Evolutionary conservation across 2,329 filamentous ascomycete genomes (phyloP).

Genomic region (Talaromyces amestolkiae): DNA sequence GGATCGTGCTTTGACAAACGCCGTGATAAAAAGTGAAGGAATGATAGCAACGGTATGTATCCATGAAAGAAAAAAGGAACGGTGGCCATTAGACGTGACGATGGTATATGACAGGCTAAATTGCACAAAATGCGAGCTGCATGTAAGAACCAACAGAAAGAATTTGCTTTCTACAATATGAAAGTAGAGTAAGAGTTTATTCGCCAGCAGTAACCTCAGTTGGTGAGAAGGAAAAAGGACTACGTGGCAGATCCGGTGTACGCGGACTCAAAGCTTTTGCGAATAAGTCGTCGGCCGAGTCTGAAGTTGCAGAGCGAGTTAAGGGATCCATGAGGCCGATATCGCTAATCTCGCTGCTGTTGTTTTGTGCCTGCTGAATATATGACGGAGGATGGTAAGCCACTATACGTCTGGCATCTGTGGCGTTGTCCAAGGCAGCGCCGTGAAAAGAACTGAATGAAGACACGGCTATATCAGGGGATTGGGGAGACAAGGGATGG

Average conservation of each 20-base stretch:
- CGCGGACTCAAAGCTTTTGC: constrained; percentile 82
- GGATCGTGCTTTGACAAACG: too few species aligned
- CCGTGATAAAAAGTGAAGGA: too few species aligned
- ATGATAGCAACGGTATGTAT: too few species aligned
- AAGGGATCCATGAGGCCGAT: constrained; percentile 35
- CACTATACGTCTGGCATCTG: constrained; percentile 27
- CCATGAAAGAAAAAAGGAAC: too few species aligned
- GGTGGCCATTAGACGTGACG: neutral
- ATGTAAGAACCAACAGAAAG: too few species aligned
- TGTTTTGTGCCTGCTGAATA: constrained; percentile 40
- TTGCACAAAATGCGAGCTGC: too few species aligned
- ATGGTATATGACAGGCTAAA: neutral
- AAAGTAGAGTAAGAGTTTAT: neutral
- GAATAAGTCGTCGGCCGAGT: constrained; percentile 78
- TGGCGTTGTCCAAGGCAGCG: constrained; percentile 22
- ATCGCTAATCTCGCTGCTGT: constrained; percentile 22
- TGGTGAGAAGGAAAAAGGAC: constrained; percentile 68
- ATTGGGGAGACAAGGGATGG: constrained; percentile 60
- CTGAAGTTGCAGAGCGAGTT: constrained; percentile 38
- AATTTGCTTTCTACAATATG: too few species aligned
- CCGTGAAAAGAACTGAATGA: constrained; percentile 58
- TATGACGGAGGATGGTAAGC: constrained; percentile 40
- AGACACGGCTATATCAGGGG: constrained; percentile 62
- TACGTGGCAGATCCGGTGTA: constrained; percentile 80
- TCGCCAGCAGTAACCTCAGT: constrained; percentile 34